These are phyloP conservation scores for Aspergillus sp. DNA, from an alignment of 2,329 filamentous ascomycete species.

Conservation along the genomic window DNA sequence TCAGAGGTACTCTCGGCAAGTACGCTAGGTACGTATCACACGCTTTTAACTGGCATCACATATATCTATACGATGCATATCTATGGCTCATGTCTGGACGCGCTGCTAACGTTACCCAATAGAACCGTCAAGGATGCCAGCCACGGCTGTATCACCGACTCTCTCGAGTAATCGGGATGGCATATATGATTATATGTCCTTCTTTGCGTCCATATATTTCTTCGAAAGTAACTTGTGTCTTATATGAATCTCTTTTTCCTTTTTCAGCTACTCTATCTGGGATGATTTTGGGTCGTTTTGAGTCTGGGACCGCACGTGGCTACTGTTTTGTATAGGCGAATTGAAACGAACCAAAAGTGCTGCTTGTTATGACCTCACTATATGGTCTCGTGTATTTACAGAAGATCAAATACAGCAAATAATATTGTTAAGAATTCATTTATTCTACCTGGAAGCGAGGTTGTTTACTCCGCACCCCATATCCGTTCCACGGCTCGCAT, in stretches of 20 bases:
- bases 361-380: not conserved
- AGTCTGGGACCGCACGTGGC: not conserved
- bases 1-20: slow-evolving; percentile 69
- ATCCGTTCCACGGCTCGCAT: not conserved
- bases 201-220: slow-evolving; percentile 14
- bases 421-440: not conserved
- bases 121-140: slow-evolving; percentile 49
- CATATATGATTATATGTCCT: slow-evolving; percentile 12
- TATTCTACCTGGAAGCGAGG: too few relatives aligned
- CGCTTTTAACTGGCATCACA: not conserved
- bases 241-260: not conserved
- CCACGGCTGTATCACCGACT: slow-evolving; percentile 51
- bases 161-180: slow-evolving; percentile 31
- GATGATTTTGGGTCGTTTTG: slow-evolving; percentile 4
- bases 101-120: slow-evolving; percentile 1
- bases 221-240: not conserved
- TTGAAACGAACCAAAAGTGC: slow-evolving; percentile 3
- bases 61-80: not conserved
- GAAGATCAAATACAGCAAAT: not conserved
- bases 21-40: slow-evolving; percentile 55
- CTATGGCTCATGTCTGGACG: not conserved
- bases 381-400: not conserved
- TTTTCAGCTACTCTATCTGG: slow-evolving; percentile 1
- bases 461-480: too few relatives aligned
- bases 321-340: slow-evolving; percentile 4